Evolutionary conservation across 768 basidiomycete genomes (phyloP).

Genomic region (Tylopilus felleus): DNA sequence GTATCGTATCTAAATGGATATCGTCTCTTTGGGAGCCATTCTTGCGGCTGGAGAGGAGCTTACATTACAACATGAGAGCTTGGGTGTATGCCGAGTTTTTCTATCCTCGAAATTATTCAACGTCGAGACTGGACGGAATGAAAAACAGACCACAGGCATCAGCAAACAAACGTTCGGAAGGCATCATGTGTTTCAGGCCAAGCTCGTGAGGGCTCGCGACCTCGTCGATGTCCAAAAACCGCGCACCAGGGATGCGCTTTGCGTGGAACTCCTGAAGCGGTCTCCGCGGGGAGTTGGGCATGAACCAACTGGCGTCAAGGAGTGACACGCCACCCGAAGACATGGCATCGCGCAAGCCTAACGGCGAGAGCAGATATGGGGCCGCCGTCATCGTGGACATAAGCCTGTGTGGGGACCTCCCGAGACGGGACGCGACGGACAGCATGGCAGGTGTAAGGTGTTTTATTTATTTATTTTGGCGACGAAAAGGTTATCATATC

Average conservation of each 20-base stretch:
- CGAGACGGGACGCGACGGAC: constrained; percentile 6
- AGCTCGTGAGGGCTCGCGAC: constrained; percentile 72
- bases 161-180: constrained; percentile 64
- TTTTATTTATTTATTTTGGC: constrained; percentile 18
- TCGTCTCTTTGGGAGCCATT: constrained; percentile 2
- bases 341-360: constrained; percentile 39
- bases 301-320: constrained; percentile 88
- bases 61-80: constrained; percentile 82
- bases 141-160: constrained; percentile 68
- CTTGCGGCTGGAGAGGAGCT: constrained; percentile 19
- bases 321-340: constrained; percentile 36
- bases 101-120: constrained; percentile 37
- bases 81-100: constrained; percentile 66
- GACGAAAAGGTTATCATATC: neutral
- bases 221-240: constrained; percentile 76
- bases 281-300: constrained; percentile 81
- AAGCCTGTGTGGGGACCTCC: constrained; percentile 17
- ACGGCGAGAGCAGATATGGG: constrained; percentile 54
- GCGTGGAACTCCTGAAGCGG: constrained; percentile 63
- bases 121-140: constrained; percentile 3
- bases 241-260: constrained; percentile 68
- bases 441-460: neutral
- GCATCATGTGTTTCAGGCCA: constrained; percentile 94
- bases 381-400: constrained; percentile 39
- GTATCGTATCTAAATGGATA: constrained; percentile 70